Conservation (phyloP, 768 basidiomycete genomes). For the Phanerochaete carnosa region DNA sequence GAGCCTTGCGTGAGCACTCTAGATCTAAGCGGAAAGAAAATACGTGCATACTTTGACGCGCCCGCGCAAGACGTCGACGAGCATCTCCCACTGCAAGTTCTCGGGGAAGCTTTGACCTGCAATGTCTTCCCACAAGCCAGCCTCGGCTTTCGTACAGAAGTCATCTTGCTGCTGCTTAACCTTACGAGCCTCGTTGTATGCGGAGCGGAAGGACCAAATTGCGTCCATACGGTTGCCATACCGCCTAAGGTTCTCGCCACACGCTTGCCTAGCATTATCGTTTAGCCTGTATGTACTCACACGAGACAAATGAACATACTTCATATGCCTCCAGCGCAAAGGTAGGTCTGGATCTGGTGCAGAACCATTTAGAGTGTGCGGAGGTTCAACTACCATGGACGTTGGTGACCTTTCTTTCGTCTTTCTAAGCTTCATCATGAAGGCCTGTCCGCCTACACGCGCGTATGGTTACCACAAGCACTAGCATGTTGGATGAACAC, state of each 20-base stretch:
- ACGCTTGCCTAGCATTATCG: slow-evolving; percentile 30
- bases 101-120: slow-evolving; percentile 58
- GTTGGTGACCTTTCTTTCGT: slow-evolving; percentile 72
- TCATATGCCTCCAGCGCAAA: slow-evolving; percentile 77
- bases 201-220: slow-evolving; percentile 75
- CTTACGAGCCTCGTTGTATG: slow-evolving; percentile 71
- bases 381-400: slow-evolving; percentile 85
- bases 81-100: slow-evolving; percentile 63
- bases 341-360: slow-evolving; percentile 35
- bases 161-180: slow-evolving; percentile 67
- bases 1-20: not conserved
- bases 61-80: slow-evolving; percentile 83
- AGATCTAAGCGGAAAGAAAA: not conserved
- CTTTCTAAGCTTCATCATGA: slow-evolving; percentile 79
- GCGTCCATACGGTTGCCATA: slow-evolving; percentile 66
- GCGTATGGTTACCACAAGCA: not conserved
- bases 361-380: slow-evolving; percentile 55
- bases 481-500: not conserved
- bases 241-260: slow-evolving; percentile 36
- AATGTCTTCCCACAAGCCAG: slow-evolving; percentile 36
- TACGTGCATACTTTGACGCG: slow-evolving; percentile 63
- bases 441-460: slow-evolving; percentile 76
- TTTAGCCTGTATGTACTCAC: not conserved
- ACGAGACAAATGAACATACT: slow-evolving; percentile 41
- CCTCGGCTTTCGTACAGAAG: slow-evolving; percentile 63